Base-by-base conservation (phyloP, 495 filamentous ascomycete species). In the Aspergillus affinis region DNA sequence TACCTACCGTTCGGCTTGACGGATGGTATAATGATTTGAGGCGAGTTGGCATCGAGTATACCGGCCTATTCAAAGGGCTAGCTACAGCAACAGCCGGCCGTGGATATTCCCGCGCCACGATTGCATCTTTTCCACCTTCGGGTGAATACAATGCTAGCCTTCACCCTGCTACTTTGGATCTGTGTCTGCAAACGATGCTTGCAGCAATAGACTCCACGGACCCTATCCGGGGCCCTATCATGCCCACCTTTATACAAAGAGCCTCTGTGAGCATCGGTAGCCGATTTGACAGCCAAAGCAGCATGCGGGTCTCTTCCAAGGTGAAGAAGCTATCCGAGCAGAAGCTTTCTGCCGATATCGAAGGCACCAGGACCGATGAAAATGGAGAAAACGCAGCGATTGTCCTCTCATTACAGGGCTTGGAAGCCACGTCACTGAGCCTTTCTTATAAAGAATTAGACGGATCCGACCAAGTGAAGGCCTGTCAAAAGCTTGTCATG, bases 151-250 rank as follows among this genome's bases (percentile, higher is more conserved):
- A 12, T 12, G 32, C 32, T 12, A 36, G 32, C 9, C 32, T 36
- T 36, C 32, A 62, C 27, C 60, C 60, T 18, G 46, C 54, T 9
- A 62, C 60, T 1, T 55, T 62, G 4, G 60, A 62, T 55, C 26
- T 41, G 17, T 18, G 57, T 20, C 19, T 61, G n/a, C 52, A 50
- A 19, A 23, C 53, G 13, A 26, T 50, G 7, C 48, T 45, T 48
- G 20, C 36, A 2, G 29, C 57, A 8, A 36, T 12, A 36, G 32
- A 36, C 32, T 36, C 32, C 2, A 36, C 10, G 47, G 47, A 48
- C 15, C 47, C n/a, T 48, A 48, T 48, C 47, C 21, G 47, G 7
- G n/a, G 47, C 15, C 47, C 47, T 48, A 18, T 48, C 47, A 23
- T 48, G 47, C 47, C 47, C 2, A 48, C n/a, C 5, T 48, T 48